These are phyloP conservation scores for Candida nitratophila DNA, from an alignment of 805 yeast genomes.

Conservation along the genomic window DNA sequence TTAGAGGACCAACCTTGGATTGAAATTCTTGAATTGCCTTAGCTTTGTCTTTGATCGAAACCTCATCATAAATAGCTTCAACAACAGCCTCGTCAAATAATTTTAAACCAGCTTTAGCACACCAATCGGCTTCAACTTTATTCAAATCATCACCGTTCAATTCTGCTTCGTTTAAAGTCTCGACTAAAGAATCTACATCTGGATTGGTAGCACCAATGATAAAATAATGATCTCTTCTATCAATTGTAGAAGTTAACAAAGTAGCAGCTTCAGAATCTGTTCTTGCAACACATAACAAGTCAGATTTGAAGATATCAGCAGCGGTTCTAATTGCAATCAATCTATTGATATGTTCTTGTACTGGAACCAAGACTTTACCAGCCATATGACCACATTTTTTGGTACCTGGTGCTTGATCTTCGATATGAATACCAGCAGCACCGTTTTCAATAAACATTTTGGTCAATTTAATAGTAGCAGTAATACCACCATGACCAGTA, in stretches of 20 bases:
- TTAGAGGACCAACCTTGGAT: slow-evolving; percentile 63
- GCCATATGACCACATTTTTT: slow-evolving; percentile 99
- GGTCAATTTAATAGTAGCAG: slow-evolving; percentile 92
- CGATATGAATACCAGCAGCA: slow-evolving; percentile 98
- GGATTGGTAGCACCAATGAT: slow-evolving; percentile 89
- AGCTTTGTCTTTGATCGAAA: slow-evolving; percentile 48
- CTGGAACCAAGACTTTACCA: slow-evolving; percentile 95
- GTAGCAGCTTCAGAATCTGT: slow-evolving; percentile 98
- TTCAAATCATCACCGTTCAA: slow-evolving; percentile 61
- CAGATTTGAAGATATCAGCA: slow-evolving; percentile 88
- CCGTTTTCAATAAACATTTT: slow-evolving; percentile 96
- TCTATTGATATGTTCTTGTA: slow-evolving; percentile 94
- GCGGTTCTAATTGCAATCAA: slow-evolving; percentile 89
- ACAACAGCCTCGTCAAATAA: slow-evolving; percentile 87
- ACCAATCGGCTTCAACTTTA: slow-evolving; percentile 77
- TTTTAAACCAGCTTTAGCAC: slow-evolving; percentile 72
- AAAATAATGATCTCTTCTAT: slow-evolving; percentile 89
- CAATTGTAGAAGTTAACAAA: slow-evolving; percentile 87
- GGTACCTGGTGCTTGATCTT: slow-evolving; percentile 98
- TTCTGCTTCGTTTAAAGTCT: slow-evolving; percentile 80
- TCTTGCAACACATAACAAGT: slow-evolving; percentile 84
- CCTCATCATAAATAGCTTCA: slow-evolving; percentile 64
- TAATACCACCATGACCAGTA: slow-evolving; percentile 98
- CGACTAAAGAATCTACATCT: slow-evolving; percentile 62
- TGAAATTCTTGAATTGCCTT: slow-evolving; percentile 59